A percentile compares a stretch with the other conserved stretches of the same genome.
These are phyloP conservation scores for Jatropha multifida DNA, from an alignment of 441 rosid genomes.

Conservation along the genomic window DNA sequence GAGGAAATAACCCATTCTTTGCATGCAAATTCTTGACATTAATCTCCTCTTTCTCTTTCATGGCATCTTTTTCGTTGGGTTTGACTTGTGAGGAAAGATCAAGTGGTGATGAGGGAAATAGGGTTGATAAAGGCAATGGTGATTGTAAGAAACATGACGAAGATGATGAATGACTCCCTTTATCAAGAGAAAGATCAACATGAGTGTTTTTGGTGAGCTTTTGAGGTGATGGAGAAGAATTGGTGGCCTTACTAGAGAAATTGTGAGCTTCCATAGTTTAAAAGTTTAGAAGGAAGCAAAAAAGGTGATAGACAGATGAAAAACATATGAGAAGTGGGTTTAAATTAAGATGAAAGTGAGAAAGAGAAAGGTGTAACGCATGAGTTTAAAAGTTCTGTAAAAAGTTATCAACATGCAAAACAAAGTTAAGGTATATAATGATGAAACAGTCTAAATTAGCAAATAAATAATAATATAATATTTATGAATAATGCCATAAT, in stretches of 20 bases:
- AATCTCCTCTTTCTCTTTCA: background rate
- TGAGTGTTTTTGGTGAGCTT: background rate
- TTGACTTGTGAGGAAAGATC: background rate
- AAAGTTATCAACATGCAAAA: too few relatives aligned
- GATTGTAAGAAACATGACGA: background rate
- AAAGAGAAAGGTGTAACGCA: background rate
- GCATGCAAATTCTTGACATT: background rate
- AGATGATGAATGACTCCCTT: background rate
- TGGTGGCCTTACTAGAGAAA: background rate
- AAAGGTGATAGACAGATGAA: background rate
- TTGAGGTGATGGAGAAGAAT: background rate
- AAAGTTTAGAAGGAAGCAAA: background rate
- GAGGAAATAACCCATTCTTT: background rate
- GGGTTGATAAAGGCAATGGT: background rate
- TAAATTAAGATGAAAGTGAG: background rate
- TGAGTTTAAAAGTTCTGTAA: background rate
- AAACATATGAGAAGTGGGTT: background rate
- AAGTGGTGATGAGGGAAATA: background rate
- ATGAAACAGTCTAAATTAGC: too few relatives aligned
- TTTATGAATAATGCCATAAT: too few relatives aligned
- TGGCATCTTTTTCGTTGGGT: background rate
- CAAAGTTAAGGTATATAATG: too few relatives aligned
- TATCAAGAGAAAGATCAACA: constrained; percentile 3
- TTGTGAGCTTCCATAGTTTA: constrained; percentile 10
- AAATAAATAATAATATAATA: too few relatives aligned